phyloP scores from a whole-genome alignment of 225 moss, liverwort and hornwort genomes.

The Sphagnum tenellum region DNA sequence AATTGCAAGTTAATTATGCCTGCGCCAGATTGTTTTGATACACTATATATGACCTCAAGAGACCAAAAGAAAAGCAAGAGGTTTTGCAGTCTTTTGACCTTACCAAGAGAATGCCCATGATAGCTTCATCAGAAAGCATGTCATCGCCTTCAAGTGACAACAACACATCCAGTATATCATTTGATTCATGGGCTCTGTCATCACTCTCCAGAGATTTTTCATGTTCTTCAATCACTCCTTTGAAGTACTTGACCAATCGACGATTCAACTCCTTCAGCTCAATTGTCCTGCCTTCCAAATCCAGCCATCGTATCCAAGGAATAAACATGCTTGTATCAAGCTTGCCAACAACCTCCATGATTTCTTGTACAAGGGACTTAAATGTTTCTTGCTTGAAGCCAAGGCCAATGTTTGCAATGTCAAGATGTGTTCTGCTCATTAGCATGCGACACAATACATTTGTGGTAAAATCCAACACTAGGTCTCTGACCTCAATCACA shows the following conservation, averaged over 20 bases:
- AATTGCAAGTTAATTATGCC: neutral
- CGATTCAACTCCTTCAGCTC: constrained; percentile 19
- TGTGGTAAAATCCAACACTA: constrained; percentile 17
- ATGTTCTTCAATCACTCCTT: constrained; percentile 40
- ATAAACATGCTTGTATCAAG: constrained; percentile 20
- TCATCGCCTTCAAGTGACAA: constrained; percentile 27
- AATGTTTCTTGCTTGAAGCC: constrained; percentile 33
- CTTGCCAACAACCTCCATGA: constrained; percentile 20
- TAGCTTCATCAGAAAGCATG: constrained; percentile 29
- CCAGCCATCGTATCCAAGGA: constrained; percentile 37
- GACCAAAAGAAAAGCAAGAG: neutral
- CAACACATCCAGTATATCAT: constrained; percentile 38
- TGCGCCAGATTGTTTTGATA: neutral
- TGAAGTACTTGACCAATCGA: constrained; percentile 26
- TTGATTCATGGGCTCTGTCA: constrained; percentile 2
- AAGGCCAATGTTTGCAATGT: constrained; percentile 34
- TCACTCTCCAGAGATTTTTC: constrained; percentile 3
- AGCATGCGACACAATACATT: constrained; percentile 39
- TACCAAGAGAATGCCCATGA: constrained; percentile 57
- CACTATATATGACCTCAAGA: neutral
- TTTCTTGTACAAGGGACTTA: constrained; percentile 25
- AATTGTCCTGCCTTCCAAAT: constrained; percentile 14
- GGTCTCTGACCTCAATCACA: constrained; percentile 18
- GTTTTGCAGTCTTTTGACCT: neutral
- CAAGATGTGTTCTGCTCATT: constrained; percentile 31